Percentiles rank a stretch among this genome's conserved stretches.
These are phyloP conservation scores for Colletotrichum tanaceti DNA, from an alignment of 2,329 filamentous ascomycete species.

Conservation along the genomic window DNA sequence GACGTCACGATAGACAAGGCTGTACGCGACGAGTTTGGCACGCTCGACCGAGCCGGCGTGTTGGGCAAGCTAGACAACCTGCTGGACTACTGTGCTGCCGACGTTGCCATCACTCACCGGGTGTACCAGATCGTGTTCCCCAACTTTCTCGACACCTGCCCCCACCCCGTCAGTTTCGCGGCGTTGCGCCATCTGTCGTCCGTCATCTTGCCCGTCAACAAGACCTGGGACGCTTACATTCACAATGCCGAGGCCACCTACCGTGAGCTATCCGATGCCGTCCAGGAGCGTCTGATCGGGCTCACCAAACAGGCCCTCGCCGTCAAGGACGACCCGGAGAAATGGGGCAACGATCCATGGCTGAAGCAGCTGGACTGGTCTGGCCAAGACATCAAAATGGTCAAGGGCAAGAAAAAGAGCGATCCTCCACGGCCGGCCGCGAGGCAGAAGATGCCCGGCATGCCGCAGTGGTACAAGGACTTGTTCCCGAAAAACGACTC, in stretches of 20 bases:
- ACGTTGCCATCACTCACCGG: slow-evolving; percentile 91
- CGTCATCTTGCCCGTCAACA: slow-evolving; percentile 90
- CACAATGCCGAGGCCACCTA: slow-evolving; percentile 88
- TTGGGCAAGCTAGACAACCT: slow-evolving; percentile 80
- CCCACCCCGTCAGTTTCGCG: slow-evolving; percentile 96
- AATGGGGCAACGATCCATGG: slow-evolving; percentile 88
- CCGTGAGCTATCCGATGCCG: slow-evolving; percentile 77
- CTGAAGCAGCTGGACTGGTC: slow-evolving; percentile 94
- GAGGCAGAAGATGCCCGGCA: slow-evolving; percentile 92
- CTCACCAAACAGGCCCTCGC: slow-evolving; percentile 82
- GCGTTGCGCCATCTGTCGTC: slow-evolving; percentile 92
- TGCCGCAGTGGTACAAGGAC: slow-evolving; percentile 96
- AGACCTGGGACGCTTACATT: slow-evolving; percentile 88
- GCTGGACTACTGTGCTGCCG: slow-evolving; percentile 92
- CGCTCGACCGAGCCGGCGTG: slow-evolving; percentile 79
- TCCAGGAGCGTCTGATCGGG: slow-evolving; percentile 78
- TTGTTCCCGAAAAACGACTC: slow-evolving; percentile 77
- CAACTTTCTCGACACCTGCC: slow-evolving; percentile 88
- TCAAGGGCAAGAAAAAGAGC: slow-evolving; percentile 88
- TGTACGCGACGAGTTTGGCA: slow-evolving; percentile 85
- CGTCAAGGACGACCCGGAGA: slow-evolving; percentile 74
- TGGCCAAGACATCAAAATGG: slow-evolving; percentile 90
- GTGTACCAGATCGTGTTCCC: slow-evolving; percentile 96
- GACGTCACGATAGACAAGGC: slow-evolving; percentile 92
- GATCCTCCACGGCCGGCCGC: slow-evolving; percentile 82